phyloP scores from a whole-genome alignment of 805 yeast species.

The Gaillardinia entomophila region DNA sequence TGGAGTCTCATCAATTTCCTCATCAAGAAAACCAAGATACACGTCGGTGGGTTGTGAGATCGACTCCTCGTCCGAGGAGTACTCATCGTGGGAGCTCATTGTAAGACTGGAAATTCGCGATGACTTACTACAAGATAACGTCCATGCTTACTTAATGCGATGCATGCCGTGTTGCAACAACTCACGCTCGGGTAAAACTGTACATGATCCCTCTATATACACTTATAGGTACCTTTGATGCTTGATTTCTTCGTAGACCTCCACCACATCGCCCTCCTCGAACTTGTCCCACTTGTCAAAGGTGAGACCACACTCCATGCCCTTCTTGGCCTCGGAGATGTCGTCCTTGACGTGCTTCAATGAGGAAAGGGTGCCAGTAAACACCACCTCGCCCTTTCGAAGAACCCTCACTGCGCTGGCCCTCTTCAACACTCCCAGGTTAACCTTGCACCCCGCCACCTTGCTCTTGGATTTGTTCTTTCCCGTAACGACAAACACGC shows the following conservation, averaged over 20 bases:
- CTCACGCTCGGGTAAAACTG: too few relatives aligned
- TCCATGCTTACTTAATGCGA: too few relatives aligned
- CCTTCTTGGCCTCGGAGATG: constrained; percentile 70
- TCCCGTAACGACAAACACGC: constrained; percentile 62
- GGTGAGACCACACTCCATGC: constrained; percentile 84
- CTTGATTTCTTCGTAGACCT: constrained; percentile 61
- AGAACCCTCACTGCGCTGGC: constrained; percentile 53
- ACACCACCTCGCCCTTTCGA: constrained; percentile 43
- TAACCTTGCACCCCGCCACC: constrained; percentile 86
- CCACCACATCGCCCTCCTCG: constrained; percentile 69
- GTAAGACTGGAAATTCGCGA: neutral
- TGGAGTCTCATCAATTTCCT: constrained; percentile 36
- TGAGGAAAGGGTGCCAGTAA: constrained; percentile 59
- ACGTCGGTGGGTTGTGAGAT: constrained; percentile 31
- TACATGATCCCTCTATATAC: too few relatives aligned
- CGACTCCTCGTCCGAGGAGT: constrained; percentile 47
- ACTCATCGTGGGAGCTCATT: constrained; percentile 41
- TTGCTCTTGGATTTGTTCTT: constrained; percentile 47
- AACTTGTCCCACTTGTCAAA: constrained; percentile 64
- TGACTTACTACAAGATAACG: neutral
- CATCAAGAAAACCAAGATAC: constrained; percentile 61
- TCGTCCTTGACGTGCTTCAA: constrained; percentile 81
- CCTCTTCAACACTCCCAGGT: constrained; percentile 60
- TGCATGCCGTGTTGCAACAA: too few relatives aligned
- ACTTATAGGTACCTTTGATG: constrained; percentile 32